These are phyloP conservation scores for Clarireedia monteithiana DNA, from an alignment of 2,329 filamentous ascomycete genomes.

Conservation along the genomic window DNA sequence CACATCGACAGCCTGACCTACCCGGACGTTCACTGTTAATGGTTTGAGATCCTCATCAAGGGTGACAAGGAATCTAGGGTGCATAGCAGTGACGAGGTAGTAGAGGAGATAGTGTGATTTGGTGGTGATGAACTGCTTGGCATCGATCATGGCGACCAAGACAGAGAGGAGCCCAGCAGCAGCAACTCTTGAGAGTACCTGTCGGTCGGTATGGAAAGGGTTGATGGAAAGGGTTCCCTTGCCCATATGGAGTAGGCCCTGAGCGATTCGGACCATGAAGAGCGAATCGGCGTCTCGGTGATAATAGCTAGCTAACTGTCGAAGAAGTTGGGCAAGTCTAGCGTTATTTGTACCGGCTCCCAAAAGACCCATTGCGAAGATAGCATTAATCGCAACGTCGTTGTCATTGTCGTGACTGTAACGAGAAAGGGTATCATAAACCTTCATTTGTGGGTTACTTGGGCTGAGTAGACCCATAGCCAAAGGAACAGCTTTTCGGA, in stretches of 20 bases:
- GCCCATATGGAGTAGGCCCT: slow-evolving; percentile 97
- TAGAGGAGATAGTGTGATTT: slow-evolving; percentile 88
- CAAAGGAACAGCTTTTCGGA: slow-evolving; percentile 88
- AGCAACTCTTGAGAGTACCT: slow-evolving; percentile 86
- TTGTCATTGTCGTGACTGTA: slow-evolving; percentile 99
- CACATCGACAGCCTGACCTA: slow-evolving; percentile 96
- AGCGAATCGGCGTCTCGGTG: slow-evolving; percentile 91
- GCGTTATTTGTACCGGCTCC: slow-evolving; percentile 98
- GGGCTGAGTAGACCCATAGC: slow-evolving; percentile 96
- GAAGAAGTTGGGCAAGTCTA: slow-evolving; percentile 83
- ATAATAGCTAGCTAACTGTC: slow-evolving; percentile 96
- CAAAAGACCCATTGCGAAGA: slow-evolving; percentile 96
- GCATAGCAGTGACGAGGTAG: slow-evolving; percentile 94
- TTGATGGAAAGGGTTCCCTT: slow-evolving; percentile 94
- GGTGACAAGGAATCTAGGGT: slow-evolving; percentile 92
- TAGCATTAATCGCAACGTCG: slow-evolving; percentile 95
- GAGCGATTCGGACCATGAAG: slow-evolving; percentile 98
- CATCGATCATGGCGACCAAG: slow-evolving; percentile 87
- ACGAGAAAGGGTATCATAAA: slow-evolving; percentile 94
- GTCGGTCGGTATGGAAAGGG: slow-evolving; percentile 98
- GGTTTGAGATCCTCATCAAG: slow-evolving; percentile 92
- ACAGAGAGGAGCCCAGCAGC: slow-evolving; percentile 85
- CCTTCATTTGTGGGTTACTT: slow-evolving; percentile 99
- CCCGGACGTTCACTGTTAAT: slow-evolving; percentile 88
- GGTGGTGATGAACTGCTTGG: slow-evolving; percentile 70